Percentiles rank a stretch among this genome's conserved stretches.
Conservation (phyloP, 2,329 filamentous ascomycete species). For the Pezicula rhizophila region DNA sequence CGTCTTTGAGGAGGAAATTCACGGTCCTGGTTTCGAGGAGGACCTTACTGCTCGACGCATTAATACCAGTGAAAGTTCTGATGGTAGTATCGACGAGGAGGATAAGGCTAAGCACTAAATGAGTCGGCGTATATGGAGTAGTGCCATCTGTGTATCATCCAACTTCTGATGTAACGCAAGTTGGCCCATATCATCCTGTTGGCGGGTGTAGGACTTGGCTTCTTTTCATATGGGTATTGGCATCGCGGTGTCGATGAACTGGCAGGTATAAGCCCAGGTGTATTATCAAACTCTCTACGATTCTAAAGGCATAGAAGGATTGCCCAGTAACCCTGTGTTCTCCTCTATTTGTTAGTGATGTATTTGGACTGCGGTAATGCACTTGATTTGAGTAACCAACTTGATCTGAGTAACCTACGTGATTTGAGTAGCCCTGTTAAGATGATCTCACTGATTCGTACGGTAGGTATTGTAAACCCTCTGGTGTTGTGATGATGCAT, state of each 20-base stretch:
- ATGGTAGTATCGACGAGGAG: conserved; percentile 27
- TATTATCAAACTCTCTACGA: conserved; percentile 22
- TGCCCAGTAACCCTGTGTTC: conserved; percentile 20
- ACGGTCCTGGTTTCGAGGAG: conserved; percentile 48
- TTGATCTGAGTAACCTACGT: background rate
- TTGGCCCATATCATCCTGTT: conserved; percentile 17
- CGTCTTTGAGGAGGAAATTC: conserved; percentile 82
- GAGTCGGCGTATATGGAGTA: background rate
- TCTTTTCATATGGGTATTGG: conserved; percentile 12
- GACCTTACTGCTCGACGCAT: conserved; percentile 22
- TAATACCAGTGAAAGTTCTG: conserved; percentile 24
- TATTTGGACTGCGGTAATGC: too few species aligned
- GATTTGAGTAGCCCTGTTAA: background rate
- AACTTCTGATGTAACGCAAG: conserved; percentile 8
- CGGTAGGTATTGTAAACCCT: too few species aligned
- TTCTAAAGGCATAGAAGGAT: conserved; percentile 27
- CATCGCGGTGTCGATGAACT: conserved; percentile 17
- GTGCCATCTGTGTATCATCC: background rate
- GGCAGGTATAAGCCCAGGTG: conserved; percentile 20
- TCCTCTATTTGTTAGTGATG: background rate
- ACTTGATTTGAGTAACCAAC: background rate
- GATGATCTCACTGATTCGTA: too few species aligned
- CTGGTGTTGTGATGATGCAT: too few species aligned
- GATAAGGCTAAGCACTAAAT: conserved; percentile 34
- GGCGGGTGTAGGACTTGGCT: conserved; percentile 19